Conservation (phyloP, 371 early-diverging fungal genomes). For the Mucor piriformis region DNA sequence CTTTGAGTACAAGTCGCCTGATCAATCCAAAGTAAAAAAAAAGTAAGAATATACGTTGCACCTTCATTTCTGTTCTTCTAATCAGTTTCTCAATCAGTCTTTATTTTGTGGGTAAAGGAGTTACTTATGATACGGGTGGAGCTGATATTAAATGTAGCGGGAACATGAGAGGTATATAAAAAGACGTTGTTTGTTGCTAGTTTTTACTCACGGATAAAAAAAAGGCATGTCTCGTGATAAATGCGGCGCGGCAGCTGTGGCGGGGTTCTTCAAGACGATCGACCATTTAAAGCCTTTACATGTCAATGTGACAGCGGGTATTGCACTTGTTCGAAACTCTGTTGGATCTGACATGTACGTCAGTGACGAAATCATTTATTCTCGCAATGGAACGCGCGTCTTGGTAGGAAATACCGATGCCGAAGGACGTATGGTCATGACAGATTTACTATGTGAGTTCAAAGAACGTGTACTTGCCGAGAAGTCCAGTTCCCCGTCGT, state of each 20-base stretch:
- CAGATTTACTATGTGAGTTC: slow-evolving; percentile 78
- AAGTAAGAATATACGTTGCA: slow-evolving; percentile 28
- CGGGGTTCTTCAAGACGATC: slow-evolving; percentile 79
- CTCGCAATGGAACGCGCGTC: slow-evolving; percentile 84
- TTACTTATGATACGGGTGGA: slow-evolving; percentile 91
- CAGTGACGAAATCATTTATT: slow-evolving; percentile 79
- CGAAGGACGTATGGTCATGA: slow-evolving; percentile 92
- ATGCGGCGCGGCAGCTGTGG: slow-evolving; percentile 83
- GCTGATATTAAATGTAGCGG: slow-evolving; percentile 85
- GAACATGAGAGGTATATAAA: slow-evolving; percentile 59
- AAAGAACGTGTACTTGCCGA: slow-evolving; percentile 70
- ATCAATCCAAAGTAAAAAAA: slow-evolving; percentile 76
- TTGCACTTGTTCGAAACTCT: slow-evolving; percentile 82
- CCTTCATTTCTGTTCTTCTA: background rate
- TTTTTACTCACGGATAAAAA: no score
- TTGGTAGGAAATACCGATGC: slow-evolving; percentile 89
- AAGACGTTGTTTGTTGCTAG: no score
- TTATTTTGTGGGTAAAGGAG: slow-evolving; percentile 91
- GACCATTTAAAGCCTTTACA: slow-evolving; percentile 63
- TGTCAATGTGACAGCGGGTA: slow-evolving; percentile 71
- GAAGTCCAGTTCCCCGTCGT: slow-evolving; percentile 46
- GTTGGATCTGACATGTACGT: slow-evolving; percentile 82
- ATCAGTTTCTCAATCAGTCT: slow-evolving; percentile 42
- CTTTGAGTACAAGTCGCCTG: slow-evolving; percentile 77
- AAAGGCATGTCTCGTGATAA: slow-evolving; percentile 85